Evolutionary conservation across 2,329 filamentous ascomycete species (phyloP).

Genomic region (Aspergillus spinulosporus): DNA sequence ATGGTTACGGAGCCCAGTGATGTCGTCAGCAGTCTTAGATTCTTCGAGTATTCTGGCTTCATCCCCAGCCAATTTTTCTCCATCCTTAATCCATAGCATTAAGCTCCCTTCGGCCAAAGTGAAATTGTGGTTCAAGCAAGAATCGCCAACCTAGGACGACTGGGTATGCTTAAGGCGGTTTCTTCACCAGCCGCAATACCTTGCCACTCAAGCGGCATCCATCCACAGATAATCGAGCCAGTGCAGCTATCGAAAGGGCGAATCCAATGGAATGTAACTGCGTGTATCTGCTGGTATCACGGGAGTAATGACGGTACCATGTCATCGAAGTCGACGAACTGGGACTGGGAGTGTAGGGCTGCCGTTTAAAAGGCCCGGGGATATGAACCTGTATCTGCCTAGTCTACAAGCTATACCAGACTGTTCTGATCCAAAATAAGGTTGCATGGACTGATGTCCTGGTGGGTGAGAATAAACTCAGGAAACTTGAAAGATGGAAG

Average conservation of each 20-base stretch:
- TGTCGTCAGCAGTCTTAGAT: too few relatives aligned
- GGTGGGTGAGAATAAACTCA: conserved; percentile 23
- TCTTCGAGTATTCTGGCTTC: too few relatives aligned
- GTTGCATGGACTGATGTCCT: conserved; percentile 26
- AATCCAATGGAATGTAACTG: conserved; percentile 5
- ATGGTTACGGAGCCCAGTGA: too few relatives aligned
- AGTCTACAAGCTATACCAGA: conserved; percentile 22
- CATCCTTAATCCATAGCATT: too few relatives aligned
- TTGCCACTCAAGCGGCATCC: too few relatives aligned
- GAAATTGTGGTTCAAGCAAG: too few relatives aligned
- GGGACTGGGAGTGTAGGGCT: conserved; percentile 15
- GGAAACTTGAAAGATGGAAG: conserved; percentile 19
- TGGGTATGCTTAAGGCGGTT: too few relatives aligned
- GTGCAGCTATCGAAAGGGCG: background rate
- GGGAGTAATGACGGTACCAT: conserved; percentile 21
- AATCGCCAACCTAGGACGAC: too few relatives aligned
- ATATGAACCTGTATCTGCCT: conserved; percentile 26
- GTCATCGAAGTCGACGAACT: conserved; percentile 25
- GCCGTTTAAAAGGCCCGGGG: conserved; percentile 26
- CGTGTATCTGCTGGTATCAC: conserved; percentile 1
- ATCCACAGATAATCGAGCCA: background rate
- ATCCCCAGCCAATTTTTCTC: too few relatives aligned
- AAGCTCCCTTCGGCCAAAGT: too few relatives aligned
- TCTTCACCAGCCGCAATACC: too few relatives aligned
- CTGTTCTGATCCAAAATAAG: conserved; percentile 19